Conservation (phyloP, 108 stramenopile genomes). For the Skeletonema menzelii region DNA sequence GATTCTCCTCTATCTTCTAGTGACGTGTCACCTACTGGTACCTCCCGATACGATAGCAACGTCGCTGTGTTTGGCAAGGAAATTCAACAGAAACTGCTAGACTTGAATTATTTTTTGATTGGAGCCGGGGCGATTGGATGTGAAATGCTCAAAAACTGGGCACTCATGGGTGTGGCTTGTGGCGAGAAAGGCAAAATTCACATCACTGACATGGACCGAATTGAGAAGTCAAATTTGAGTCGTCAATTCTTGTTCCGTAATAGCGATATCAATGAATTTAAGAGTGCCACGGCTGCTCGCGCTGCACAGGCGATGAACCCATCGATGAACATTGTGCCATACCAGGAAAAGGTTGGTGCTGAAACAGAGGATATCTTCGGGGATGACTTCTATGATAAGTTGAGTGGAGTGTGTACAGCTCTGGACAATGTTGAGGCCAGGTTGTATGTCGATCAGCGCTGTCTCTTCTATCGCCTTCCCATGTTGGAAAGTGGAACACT, state of each 20-base stretch:
- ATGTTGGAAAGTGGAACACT: conserved; percentile 99
- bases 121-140: conserved; percentile 99
- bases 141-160: conserved; percentile 99
- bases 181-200: conserved; percentile 78
- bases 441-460: conserved; percentile 96
- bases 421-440: conserved; percentile 99
- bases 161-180: conserved; percentile 97
- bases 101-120: conserved; percentile 90
- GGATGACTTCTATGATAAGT: conserved; percentile 95
- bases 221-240: conserved; percentile 96
- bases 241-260: conserved; percentile 98
- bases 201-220: conserved; percentile 99
- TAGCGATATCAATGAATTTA: conserved; percentile 92
- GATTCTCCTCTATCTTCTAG: conserved; percentile 65
- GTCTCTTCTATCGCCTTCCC: conserved; percentile 94
- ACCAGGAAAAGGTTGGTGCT: conserved; percentile 91
- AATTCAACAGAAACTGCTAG: conserved; percentile 73
- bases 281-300: conserved; percentile 86
- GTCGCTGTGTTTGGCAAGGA: conserved; percentile 86
- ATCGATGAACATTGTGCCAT: conserved; percentile 78
- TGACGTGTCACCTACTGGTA: conserved; percentile 64
- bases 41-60: conserved; percentile 79
- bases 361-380: conserved; percentile 97
- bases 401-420: conserved; percentile 96
- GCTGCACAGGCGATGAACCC: conserved; percentile 94